Evolutionary conservation across 805 yeast genomes (phyloP), one percentile per base, ranked within the genome.

Genomic region (Zygosaccharomyces pseudorouxii): DNA sequence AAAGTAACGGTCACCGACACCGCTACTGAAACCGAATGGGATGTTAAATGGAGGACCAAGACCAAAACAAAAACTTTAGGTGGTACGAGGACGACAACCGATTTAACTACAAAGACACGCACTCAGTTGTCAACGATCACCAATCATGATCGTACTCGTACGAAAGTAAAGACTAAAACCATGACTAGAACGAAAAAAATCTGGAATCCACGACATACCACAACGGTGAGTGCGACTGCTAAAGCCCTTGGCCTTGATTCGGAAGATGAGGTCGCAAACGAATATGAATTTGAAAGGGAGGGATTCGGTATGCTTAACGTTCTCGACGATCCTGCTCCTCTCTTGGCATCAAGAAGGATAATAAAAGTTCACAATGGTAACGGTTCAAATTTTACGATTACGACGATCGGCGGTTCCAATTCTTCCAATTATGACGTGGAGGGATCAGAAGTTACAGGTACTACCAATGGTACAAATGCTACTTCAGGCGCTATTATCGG

Each of bases 1-100:
- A 64, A 61, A 43, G 30, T 54, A 8, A 65, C 69, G 0, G 54
- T 60, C 4, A 64, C 64, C 1, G 53, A 52, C 5, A 64, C 63
- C 1, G 53, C 51, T 11, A 22, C 46, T 7, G 44, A 47, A 4
- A 57, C 62, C 0, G 55, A 57, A 54, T 63, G 18, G 52, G 48
- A 4, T 54, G 56, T 27, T 51, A 55, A n/a, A 54, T 58, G 7
- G 51, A 39, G 18, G 4, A 58, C 56, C 56, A 48, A 39, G 42
- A 53, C 42, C 27, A 51, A 42, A 19, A 45, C 52, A 1, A 46
- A 37, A n/a, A 53, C 58, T 19, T 30, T 41, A 6, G 49, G 55
- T 11, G 60, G 52, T 46, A 64, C 65, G 6, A 59, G 53, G 29
- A 51, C 51, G 1, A 56, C 60, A 3, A 52, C 57, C 1, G 60